Percentiles rank a stretch among this genome's conserved stretches.
These are phyloP conservation scores for Calonectria hawksworthii DNA, from an alignment of 2,329 filamentous ascomycete genomes.

Conservation along the genomic window DNA sequence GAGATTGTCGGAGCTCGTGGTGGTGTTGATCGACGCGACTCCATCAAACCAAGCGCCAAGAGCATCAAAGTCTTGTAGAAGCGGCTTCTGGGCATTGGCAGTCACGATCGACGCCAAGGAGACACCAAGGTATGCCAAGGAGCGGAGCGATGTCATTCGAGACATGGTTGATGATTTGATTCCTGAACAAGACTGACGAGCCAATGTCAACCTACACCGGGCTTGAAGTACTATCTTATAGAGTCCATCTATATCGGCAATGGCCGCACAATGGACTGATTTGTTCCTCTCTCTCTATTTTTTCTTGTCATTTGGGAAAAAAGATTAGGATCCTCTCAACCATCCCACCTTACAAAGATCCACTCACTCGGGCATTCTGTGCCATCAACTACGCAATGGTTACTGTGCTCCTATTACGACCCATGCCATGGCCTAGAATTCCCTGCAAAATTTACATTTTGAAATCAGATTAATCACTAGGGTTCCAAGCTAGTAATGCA, in stretches of 20 bases:
- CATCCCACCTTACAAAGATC: not conserved
- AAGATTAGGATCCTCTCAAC: not conserved
- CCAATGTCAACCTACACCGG: not conserved
- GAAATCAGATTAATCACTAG: not conserved
- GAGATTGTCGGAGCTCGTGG: not conserved
- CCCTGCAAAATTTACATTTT: too few species aligned
- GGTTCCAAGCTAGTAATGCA: too few species aligned
- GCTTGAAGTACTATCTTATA: not conserved
- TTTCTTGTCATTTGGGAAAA: too few species aligned
- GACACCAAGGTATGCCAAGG: not conserved
- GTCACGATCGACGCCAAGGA: not conserved
- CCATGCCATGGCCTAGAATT: too few species aligned
- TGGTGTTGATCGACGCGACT: not conserved
- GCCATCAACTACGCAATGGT: not conserved
- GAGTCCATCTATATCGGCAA: too few species aligned
- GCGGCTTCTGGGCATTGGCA: not conserved
- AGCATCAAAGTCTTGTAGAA: not conserved
- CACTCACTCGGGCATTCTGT: not conserved
- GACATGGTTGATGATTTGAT: not conserved
- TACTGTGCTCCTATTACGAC: not conserved
- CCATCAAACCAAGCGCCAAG: constrained; percentile 1
- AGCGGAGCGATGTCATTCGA: not conserved
- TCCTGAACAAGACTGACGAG: not conserved
- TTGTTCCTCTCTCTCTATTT: too few species aligned
- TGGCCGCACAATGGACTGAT: too few species aligned